Base-by-base conservation (phyloP, 495 filamentous ascomycete genomes). In the Annulohypoxylon moriforme region DNA sequence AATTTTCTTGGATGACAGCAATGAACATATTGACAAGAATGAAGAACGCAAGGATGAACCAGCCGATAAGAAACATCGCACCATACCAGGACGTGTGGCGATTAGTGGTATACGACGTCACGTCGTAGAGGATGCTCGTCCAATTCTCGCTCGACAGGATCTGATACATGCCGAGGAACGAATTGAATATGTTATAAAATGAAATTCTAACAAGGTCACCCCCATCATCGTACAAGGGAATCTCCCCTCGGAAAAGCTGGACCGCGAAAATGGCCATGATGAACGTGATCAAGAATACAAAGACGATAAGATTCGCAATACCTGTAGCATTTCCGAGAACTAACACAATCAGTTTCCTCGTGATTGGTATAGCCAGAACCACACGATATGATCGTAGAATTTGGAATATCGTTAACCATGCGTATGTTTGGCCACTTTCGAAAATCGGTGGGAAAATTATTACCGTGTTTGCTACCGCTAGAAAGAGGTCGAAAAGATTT, bases 1-100 rank as follows among this genome's bases (percentile, higher is more conserved):
- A 99, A 77, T 97, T 99, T 78, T 99, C 96, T 79, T 99, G 96
- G 65, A 99, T 98, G 81, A 99, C 96, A 82, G 96, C 96, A 92
- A 99, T 99, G 82, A 99, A 99, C 96, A 99, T 99, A 77, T 97
- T 99, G 84, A 99, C 83, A 49, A 98, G 87, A 82, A 99, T 97
- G 77, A 98, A 98, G 75, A 94, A 96, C 25, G 93, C 87, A 18
- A 99, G 86, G 69, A 97, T 94, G 77, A 97, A 98, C 96, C 96
- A 99, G 65, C 94, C 82, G 58, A 97, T 91, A 73, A 98, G 86
- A 76, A 99, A 99, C 3, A 92, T 86, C 38, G 96, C 95, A 11
- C 93, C 94, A 50, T 98, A 94, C 96, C 96, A 99, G n/a, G 91
- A 86, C 7, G 93, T 94, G 44, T 86, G 84, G 64, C 83, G 88